Percentiles rank a stretch among this genome's conserved stretches.
Evolutionary conservation across 2,329 filamentous ascomycete genomes (phyloP).

Genomic region (Paecilomyces sp.): DNA sequence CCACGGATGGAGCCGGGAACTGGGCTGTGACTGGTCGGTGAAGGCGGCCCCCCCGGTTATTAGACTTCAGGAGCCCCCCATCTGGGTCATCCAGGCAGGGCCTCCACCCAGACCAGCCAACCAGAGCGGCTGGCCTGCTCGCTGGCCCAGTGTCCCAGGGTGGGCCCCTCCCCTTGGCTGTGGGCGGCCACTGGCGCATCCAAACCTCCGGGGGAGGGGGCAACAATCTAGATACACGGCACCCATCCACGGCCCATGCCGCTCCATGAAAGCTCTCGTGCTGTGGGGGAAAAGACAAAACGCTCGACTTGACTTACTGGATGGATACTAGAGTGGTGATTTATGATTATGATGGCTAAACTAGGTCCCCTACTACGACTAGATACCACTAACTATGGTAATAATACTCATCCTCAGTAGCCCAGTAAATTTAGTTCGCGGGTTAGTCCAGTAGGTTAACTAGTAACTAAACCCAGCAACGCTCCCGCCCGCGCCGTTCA

Average conservation of each 20-base stretch:
- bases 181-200: neutral
- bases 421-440: too few species aligned
- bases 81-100: neutral
- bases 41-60: neutral
- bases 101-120: neutral
- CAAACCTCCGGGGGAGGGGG: neutral
- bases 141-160: neutral
- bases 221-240: neutral
- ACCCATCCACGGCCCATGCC: neutral
- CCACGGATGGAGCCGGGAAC: neutral
- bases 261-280: neutral
- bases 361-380: too few species aligned
- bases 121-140: neutral
- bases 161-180: neutral
- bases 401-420: too few species aligned
- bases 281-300: neutral
- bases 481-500: neutral
- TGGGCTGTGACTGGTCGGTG: neutral
- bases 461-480: neutral
- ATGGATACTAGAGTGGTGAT: too few species aligned
- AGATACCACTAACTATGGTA: neutral
- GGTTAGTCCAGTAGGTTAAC: too few species aligned
- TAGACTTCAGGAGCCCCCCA: neutral
- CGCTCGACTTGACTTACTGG: too few species aligned
- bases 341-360: neutral